Conservation (phyloP, 2,329 filamentous ascomycete species). For the Pleomassaria siparia region DNA sequence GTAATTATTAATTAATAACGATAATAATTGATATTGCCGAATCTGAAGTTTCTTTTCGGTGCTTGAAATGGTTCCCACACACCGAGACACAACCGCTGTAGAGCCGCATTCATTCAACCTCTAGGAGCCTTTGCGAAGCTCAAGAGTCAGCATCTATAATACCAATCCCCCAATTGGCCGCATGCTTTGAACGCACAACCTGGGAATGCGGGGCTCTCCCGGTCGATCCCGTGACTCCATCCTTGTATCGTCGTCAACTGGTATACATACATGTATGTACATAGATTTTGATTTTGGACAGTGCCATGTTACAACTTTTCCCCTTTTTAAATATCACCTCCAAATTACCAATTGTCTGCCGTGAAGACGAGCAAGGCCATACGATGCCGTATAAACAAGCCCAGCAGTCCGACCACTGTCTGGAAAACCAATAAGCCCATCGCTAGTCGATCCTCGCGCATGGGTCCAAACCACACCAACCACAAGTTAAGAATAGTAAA, state of each 20-base stretch:
- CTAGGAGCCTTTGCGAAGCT: neutral
- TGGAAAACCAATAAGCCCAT: constrained; percentile 81
- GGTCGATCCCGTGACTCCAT: constrained; percentile 5
- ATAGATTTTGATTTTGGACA: too few species aligned
- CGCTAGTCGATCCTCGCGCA: constrained; percentile 82
- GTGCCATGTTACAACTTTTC: too few species aligned
- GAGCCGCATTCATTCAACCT: neutral
- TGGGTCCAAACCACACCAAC: constrained; percentile 91
- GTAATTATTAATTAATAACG: too few species aligned
- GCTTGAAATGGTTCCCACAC: too few species aligned
- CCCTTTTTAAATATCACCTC: constrained; percentile 2
- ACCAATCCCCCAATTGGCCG: constrained; percentile 18
- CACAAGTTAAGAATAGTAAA: constrained; percentile 93
- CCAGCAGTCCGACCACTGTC: constrained; percentile 71
- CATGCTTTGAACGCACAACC: neutral
- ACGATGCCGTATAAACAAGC: constrained; percentile 81
- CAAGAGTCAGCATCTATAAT: constrained; percentile 3
- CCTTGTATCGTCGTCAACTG: too few species aligned
- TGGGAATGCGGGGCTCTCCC: constrained; percentile 3
- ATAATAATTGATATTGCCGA: too few species aligned
- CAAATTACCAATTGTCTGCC: constrained; percentile 67
- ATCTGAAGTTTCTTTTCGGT: too few species aligned
- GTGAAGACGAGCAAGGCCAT: constrained; percentile 87
- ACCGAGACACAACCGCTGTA: too few species aligned
- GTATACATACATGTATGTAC: too few species aligned